A percentile compares a stretch with the other conserved stretches of the same genome.
Conservation (phyloP, 257 asterid species). For the Ilex aquifolium region DNA sequence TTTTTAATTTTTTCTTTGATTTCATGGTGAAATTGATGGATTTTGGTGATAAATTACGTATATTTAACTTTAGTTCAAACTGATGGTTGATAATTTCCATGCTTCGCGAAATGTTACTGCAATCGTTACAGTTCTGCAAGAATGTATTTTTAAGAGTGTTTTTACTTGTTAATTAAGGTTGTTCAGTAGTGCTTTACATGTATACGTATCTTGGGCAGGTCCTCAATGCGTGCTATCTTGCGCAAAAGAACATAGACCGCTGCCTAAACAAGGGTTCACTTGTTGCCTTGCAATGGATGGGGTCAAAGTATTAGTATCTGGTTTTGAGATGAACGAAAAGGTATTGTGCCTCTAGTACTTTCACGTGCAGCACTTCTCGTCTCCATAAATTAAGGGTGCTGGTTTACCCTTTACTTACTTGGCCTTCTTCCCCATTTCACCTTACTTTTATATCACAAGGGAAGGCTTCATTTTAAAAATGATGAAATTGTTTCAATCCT, state of each 20-base stretch:
- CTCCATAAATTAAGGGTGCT: not conserved
- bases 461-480: too few relatives aligned
- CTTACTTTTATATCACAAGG: too few relatives aligned
- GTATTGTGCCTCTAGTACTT: slow-evolving; percentile 24
- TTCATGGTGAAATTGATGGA: not conserved
- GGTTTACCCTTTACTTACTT: not conserved
- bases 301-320: slow-evolving; percentile 74
- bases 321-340: slow-evolving; percentile 81
- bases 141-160: not conserved
- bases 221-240: slow-evolving; percentile 90
- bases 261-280: slow-evolving; percentile 78
- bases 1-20: not conserved
- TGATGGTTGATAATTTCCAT: too few relatives aligned
- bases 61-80: too few relatives aligned
- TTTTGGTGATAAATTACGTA: too few relatives aligned
- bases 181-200: not conserved
- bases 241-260: slow-evolving; percentile 79
- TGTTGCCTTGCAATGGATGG: slow-evolving; percentile 99
- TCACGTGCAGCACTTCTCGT: not conserved
- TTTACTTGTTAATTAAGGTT: not conserved
- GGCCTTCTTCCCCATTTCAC: too few relatives aligned
- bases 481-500: too few relatives aligned
- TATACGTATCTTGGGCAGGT: slow-evolving; percentile 43
- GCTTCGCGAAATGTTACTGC: too few relatives aligned
- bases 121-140: too few relatives aligned